A percentile compares a stretch with the other conserved stretches of the same genome.
phyloP scores from a whole-genome alignment of 1,139 yeast species.

The Arxiozyma bovina region DNA sequence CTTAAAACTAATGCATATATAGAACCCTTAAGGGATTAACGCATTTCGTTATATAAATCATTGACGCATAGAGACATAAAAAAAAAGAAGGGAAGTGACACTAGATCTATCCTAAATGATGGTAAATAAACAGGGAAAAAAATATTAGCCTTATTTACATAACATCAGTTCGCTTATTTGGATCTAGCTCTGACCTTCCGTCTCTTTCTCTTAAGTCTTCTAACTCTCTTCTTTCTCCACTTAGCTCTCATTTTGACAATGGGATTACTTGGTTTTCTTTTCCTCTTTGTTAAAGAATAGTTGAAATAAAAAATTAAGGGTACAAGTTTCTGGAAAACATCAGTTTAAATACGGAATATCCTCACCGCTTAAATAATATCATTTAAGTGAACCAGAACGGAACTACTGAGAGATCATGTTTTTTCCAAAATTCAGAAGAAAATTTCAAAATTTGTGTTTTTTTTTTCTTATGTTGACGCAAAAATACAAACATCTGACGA shows the following conservation, averaged over 20 bases:
- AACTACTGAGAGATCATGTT: background rate
- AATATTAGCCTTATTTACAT: background rate
- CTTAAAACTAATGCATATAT: background rate
- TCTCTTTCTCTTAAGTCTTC: constrained; percentile 99
- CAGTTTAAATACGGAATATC: background rate
- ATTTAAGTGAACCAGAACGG: background rate
- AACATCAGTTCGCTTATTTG: constrained; percentile 58
- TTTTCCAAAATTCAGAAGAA: background rate
- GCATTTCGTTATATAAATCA: background rate
- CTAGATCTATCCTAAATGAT: constrained; percentile 1
- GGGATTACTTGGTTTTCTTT: constrained; percentile 12
- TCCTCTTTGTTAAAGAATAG: constrained; percentile 1
- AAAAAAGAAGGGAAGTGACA: background rate
- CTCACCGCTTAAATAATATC: constrained; percentile 1
- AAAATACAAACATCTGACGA: background rate
- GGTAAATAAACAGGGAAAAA: background rate
- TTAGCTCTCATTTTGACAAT: constrained; percentile 63
- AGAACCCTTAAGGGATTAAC: background rate
- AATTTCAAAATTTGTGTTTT: background rate
- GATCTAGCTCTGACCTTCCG: constrained; percentile 99
- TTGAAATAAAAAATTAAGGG: background rate
- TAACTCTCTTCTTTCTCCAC: constrained; percentile 99
- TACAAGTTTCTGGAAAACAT: background rate
- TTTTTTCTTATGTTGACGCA: background rate
- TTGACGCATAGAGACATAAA: background rate